phyloP scores from a whole-genome alignment of 257 asterid species.

The Leonotis leonurus region DNA sequence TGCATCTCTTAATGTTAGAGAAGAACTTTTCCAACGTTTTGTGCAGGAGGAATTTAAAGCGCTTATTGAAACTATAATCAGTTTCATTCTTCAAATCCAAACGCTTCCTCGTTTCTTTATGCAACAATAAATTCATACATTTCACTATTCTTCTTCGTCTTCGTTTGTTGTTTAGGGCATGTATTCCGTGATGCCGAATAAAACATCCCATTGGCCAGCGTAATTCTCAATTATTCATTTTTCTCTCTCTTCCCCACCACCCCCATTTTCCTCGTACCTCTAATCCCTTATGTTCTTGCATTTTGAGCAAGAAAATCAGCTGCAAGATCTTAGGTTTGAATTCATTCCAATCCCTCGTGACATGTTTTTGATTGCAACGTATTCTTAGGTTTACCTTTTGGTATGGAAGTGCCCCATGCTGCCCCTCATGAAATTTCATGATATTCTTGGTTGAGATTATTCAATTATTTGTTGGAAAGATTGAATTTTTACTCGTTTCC shows the following conservation, averaged over 20 bases:
- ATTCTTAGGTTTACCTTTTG: slow-evolving; percentile 8
- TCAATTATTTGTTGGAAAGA: neutral
- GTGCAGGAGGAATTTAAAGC: slow-evolving; percentile 16
- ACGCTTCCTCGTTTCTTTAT: slow-evolving; percentile 5
- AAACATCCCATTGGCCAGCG: slow-evolving; percentile 9
- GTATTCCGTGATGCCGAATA: slow-evolving; percentile 14
- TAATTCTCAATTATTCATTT: neutral
- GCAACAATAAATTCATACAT: slow-evolving; percentile 6
- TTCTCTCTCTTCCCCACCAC: neutral
- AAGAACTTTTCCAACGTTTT: too few relatives aligned
- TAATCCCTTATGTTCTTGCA: slow-evolving; percentile 19
- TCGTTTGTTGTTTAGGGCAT: slow-evolving; percentile 2
- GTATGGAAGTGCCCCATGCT: slow-evolving; percentile 6
- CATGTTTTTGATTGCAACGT: slow-evolving; percentile 1
- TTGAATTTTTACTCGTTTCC: slow-evolving; percentile 13
- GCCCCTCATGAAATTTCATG: neutral
- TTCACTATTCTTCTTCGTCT: too few relatives aligned
- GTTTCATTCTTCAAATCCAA: slow-evolving; percentile 17
- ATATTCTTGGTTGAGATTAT: slow-evolving; percentile 6
- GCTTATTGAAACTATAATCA: slow-evolving; percentile 7
- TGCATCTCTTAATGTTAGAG: too few relatives aligned
- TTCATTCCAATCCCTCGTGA: slow-evolving; percentile 7
- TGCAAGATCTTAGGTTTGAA: slow-evolving; percentile 18
- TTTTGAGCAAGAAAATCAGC: slow-evolving; percentile 21
- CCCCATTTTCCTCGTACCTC: neutral